A percentile compares a stretch with the other conserved stretches of the same genome.
phyloP scores from a whole-genome alignment of 192 early-diverging fungal genomes.

The Coemansia reversa region DNA sequence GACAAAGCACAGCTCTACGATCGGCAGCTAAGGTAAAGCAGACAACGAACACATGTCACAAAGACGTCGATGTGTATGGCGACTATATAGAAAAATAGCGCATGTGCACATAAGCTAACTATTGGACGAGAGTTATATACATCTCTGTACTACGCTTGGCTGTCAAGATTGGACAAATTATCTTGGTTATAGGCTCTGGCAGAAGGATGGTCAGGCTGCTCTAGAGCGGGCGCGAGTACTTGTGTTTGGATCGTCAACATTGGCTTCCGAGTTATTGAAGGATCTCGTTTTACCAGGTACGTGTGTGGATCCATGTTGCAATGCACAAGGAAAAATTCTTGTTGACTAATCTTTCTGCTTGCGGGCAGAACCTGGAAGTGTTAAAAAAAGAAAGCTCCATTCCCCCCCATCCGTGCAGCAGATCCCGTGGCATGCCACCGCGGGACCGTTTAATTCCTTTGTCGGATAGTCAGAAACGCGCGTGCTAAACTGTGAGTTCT shows the following conservation, averaged over 20 bases:
- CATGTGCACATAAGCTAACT: too few species aligned
- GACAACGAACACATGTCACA: neutral
- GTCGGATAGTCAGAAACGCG: conserved; percentile 6
- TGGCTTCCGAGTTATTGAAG: conserved; percentile 90
- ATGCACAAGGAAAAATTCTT: too few species aligned
- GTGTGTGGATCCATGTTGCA: neutral
- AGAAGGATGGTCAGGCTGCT: conserved; percentile 81
- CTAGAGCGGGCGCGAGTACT: conserved; percentile 83
- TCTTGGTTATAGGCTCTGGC: conserved; percentile 78
- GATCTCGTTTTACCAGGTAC: conserved; percentile 94
- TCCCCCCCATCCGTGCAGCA: too few species aligned
- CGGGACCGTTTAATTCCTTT: conserved; percentile 1
- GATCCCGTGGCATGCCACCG: neutral
- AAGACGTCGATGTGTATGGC: too few species aligned
- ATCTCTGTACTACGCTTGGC: neutral
- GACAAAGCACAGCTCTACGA: conserved; percentile 47
- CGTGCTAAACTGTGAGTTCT: neutral
- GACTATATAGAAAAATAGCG: too few species aligned
- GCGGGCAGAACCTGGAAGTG: too few species aligned
- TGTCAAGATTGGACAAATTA: neutral
- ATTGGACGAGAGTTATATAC: neutral
- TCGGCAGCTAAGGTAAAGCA: conserved; percentile 43
- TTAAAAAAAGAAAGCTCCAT: too few species aligned
- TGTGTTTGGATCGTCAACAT: conserved; percentile 78
- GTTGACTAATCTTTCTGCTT: too few species aligned